Evolutionary conservation across 2,329 filamentous ascomycete genomes (phyloP).

Genomic region (Arthrobotrys musiformis): DNA sequence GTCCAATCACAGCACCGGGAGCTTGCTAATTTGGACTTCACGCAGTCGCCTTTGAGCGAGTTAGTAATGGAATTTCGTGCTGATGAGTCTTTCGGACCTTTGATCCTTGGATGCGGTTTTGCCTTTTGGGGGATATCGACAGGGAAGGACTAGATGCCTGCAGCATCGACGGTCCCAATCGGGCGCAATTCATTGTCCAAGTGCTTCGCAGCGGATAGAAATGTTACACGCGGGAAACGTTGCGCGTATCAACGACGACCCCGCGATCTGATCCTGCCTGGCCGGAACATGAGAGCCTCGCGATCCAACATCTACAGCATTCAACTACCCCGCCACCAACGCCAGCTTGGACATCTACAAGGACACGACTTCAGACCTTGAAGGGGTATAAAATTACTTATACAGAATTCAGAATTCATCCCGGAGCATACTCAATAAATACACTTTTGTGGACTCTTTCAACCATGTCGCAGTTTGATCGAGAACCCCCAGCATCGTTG

Average conservation of each 20-base stretch:
- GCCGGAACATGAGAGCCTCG: neutral
- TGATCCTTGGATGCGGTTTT: slow-evolving; percentile 37
- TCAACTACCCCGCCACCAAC: neutral
- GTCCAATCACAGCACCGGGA: neutral
- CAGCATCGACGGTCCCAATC: neutral
- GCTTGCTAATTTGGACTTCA: neutral
- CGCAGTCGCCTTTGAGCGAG: neutral
- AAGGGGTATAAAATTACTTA: too few species aligned
- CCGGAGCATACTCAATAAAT: too few species aligned
- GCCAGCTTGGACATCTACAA: neutral
- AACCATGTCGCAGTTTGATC: slow-evolving; percentile 24
- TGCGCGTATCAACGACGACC: slow-evolving; percentile 19
- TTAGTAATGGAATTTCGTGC: neutral
- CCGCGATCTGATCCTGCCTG: slow-evolving; percentile 26
- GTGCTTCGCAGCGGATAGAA: neutral
- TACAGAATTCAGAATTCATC: too few species aligned
- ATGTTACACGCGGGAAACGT: slow-evolving; percentile 7
- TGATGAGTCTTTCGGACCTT: slow-evolving; percentile 33
- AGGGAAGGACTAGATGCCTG: neutral
- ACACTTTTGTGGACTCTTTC: neutral
- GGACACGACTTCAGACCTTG: too few species aligned
- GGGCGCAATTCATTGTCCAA: neutral
- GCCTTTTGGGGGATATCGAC: neutral
- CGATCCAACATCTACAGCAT: neutral
- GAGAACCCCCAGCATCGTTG: slow-evolving; percentile 45